Conservation (phyloP, 441 rosid genomes). For the Jatropha multifida region DNA sequence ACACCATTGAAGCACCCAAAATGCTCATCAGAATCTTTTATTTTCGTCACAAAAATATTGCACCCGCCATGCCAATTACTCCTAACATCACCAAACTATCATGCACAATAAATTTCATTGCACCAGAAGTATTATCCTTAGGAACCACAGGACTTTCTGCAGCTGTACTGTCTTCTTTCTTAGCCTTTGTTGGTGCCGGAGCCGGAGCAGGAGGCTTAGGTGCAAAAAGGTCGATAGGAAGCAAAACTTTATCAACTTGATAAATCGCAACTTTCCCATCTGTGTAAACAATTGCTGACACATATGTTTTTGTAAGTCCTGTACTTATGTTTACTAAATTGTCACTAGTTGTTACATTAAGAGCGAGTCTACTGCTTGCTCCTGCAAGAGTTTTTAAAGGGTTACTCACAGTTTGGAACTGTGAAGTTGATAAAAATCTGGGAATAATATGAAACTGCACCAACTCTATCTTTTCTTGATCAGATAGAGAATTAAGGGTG, state of each 20-base stretch:
- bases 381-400: conserved; percentile 78
- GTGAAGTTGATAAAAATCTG: conserved; percentile 48
- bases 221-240: conserved; percentile 19
- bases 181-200: conserved; percentile 16
- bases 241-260: conserved; percentile 21
- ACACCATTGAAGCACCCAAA: background rate
- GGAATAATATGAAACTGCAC: conserved; percentile 60
- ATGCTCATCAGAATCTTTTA: background rate
- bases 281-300: conserved; percentile 20
- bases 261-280: conserved; percentile 21
- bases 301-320: conserved; percentile 16
- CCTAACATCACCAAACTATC: conserved; percentile 7
- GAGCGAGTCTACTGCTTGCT: conserved; percentile 15
- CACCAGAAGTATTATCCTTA: conserved; percentile 19
- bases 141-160: conserved; percentile 7
- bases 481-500: conserved; percentile 17
- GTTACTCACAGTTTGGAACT: conserved; percentile 80
- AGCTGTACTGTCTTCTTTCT: conserved; percentile 7
- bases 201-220: conserved; percentile 26
- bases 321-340: conserved; percentile 17
- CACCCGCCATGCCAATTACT: conserved; percentile 21
- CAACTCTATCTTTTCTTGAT: conserved; percentile 20
- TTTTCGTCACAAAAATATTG: conserved; percentile 35
- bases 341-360: conserved; percentile 19
- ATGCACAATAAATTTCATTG: background rate